Evolutionary conservation across 2,329 filamentous ascomycete genomes (phyloP), one percentile per base, ranked within the genome.

Genomic region (Penicillium capsulatum): DNA sequence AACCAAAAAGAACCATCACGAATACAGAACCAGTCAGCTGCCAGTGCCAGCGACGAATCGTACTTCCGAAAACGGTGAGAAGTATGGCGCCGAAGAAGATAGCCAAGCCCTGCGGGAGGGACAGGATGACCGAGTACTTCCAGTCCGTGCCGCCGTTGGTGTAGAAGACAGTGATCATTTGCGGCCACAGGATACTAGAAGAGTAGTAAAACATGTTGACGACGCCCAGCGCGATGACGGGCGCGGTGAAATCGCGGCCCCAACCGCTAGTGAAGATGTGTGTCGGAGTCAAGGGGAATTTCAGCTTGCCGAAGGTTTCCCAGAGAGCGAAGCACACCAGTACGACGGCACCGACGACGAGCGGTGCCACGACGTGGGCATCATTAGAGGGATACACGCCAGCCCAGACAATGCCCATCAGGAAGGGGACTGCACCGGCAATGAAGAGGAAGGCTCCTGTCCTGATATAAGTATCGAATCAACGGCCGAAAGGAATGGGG

Each of bases 141-240:
- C 63, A 66, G 40, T 60, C 56, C 0, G 56, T 57, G 3, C 54
- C 62, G 8, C 57, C 60, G 34, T 65, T 55, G 2, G 63, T 66
- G 47, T 66, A 74, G 46, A 72, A 69, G 1, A 64, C 58, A n/a
- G 59, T 59, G 34, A 73, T 72, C 69, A 72, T 72, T 11, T 67
- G 69, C 0, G 71, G 71, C 47, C 65, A 73, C 10, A 73, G 57
- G 30, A 74, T 65, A 42, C 67, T 71, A 29, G 63, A 65, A 22
- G 64, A 65, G 51, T 74, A 75, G 56, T 74, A 75, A 51, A 74
- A 74, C 71, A 75, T 75, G 40, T 69, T 74, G 14, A 74, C 63
- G 31, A 75, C 66, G 29, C 65, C 67, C 0, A 67, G 60, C 3
- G 67, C 66, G 17, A 74, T 59, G 26, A 66, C 69, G 0, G 71